These are phyloP conservation scores for Talaromyces islandicus DNA, from an alignment of 2,329 filamentous ascomycete genomes.

Conservation along the genomic window DNA sequence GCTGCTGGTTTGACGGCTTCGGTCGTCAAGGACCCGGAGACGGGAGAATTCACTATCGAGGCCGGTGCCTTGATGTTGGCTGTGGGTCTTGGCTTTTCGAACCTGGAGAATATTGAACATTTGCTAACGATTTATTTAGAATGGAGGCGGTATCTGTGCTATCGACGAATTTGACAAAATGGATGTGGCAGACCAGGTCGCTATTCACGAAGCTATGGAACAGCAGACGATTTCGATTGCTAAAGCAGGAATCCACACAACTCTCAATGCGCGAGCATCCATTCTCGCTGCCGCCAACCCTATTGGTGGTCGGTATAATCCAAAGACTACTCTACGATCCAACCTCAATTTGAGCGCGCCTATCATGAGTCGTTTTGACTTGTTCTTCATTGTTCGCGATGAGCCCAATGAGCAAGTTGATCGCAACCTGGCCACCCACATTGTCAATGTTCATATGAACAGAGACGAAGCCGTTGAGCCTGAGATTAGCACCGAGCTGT, in stretches of 20 bases:
- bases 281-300: conserved; percentile 96
- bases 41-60: conserved; percentile 97
- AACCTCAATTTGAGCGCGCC: conserved; percentile 99
- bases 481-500: conserved; percentile 90
- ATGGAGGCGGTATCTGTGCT: conserved; percentile 88
- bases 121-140: conserved; percentile 20
- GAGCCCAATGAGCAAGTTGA: conserved; percentile 93
- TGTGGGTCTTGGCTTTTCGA: conserved; percentile 28
- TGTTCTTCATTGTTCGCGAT: conserved; percentile 96
- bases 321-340: conserved; percentile 83
- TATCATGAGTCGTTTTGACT: conserved; percentile 98
- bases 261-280: conserved; percentile 87
- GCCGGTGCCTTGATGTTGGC: conserved; percentile 96
- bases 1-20: conserved; percentile 95
- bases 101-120: background rate
- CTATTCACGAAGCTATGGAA: conserved; percentile 99
- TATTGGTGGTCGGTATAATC: conserved; percentile 88
- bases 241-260: conserved; percentile 97
- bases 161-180: conserved; percentile 99
- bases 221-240: conserved; percentile 99
- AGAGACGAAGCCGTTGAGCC: conserved; percentile 87
- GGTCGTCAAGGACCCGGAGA: conserved; percentile 96
- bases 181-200: conserved; percentile 94
- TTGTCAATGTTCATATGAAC: conserved; percentile 87
- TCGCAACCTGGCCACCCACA: conserved; percentile 86